Percentiles rank a stretch among this genome's conserved stretches.
Evolutionary conservation across 352 stramenopile species (phyloP).

Genomic region (Phytophthora sp.): DNA sequence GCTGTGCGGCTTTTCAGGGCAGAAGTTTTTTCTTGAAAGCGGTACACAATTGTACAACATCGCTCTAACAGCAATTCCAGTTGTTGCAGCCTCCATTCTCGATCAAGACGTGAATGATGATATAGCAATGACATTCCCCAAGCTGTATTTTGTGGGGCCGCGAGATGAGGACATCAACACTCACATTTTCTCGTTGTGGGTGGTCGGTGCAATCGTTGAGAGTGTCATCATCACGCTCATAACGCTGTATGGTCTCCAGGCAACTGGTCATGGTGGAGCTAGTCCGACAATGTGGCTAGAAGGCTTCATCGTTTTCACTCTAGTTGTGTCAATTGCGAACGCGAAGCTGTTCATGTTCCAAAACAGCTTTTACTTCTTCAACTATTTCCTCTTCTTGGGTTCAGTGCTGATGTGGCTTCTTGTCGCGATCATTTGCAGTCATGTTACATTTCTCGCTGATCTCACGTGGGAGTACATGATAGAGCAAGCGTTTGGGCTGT

Average conservation of each 20-base stretch:
- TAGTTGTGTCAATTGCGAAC: slow-evolving; percentile 81
- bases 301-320: slow-evolving; percentile 82
- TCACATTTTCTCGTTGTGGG: slow-evolving; percentile 68
- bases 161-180: slow-evolving; percentile 74
- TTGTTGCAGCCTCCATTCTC: slow-evolving; percentile 71
- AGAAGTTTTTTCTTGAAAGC: slow-evolving; percentile 87
- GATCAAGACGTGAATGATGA: slow-evolving; percentile 77
- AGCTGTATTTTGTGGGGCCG: slow-evolving; percentile 69
- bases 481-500: slow-evolving; percentile 60
- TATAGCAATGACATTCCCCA: slow-evolving; percentile 72
- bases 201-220: slow-evolving; percentile 72
- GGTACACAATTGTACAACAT: slow-evolving; percentile 87
- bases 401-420: slow-evolving; percentile 72
- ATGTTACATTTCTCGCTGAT: slow-evolving; percentile 63
- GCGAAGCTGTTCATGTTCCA: slow-evolving; percentile 82
- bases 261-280: slow-evolving; percentile 38
- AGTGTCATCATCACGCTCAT: slow-evolving; percentile 78
- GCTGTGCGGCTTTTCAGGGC: slow-evolving; percentile 75
- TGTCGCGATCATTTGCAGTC: slow-evolving; percentile 59
- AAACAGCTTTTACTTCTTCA: slow-evolving; percentile 74
- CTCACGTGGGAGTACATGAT: slow-evolving; percentile 79
- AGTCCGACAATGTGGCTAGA: slow-evolving; percentile 78
- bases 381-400: slow-evolving; percentile 67
- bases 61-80: slow-evolving; percentile 68
- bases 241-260: slow-evolving; percentile 46